Evolutionary conservation across 768 basidiomycete species (phyloP).

Genomic region (Termitomyces sp.): DNA sequence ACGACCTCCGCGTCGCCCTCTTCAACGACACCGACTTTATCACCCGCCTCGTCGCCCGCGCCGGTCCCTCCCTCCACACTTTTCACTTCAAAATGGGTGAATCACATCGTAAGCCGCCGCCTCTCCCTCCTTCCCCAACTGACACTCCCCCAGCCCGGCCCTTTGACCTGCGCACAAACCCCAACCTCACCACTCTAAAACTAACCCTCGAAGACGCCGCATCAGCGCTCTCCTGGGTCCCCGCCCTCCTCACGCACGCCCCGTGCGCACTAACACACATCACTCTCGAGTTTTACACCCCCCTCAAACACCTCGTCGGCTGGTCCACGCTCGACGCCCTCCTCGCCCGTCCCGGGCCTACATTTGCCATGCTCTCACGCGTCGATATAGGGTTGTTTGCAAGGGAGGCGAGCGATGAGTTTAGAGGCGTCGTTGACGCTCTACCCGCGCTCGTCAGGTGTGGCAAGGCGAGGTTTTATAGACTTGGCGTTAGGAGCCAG

Average conservation of each 20-base stretch:
- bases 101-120: slow-evolving; percentile 29
- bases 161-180: slow-evolving; percentile 29
- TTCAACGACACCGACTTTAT: slow-evolving; percentile 30
- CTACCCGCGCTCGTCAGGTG: no score
- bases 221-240: slow-evolving; percentile 32
- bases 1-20: slow-evolving; percentile 37
- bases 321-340: slow-evolving; percentile 31
- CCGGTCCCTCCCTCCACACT: slow-evolving; percentile 32
- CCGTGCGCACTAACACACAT: slow-evolving; percentile 23
- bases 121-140: not conserved
- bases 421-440: no score
- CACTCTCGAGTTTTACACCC: slow-evolving; percentile 35
- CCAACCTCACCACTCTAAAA: slow-evolving; percentile 27
- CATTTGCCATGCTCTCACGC: slow-evolving; percentile 22
- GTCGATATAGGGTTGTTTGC: slow-evolving; percentile 39
- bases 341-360: slow-evolving; percentile 24
- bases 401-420: no score
- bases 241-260: slow-evolving; percentile 25
- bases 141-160: slow-evolving; percentile 21
- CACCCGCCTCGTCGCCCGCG: slow-evolving; percentile 27
- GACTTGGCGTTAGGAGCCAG: slow-evolving; percentile 35
- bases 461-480: no score
- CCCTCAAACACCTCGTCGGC: slow-evolving; percentile 26
- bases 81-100: slow-evolving; percentile 39
- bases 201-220: slow-evolving; percentile 35